Conservation (phyloP, 2,329 filamentous ascomycete species). For the Tricladium varicosporioides region DNA sequence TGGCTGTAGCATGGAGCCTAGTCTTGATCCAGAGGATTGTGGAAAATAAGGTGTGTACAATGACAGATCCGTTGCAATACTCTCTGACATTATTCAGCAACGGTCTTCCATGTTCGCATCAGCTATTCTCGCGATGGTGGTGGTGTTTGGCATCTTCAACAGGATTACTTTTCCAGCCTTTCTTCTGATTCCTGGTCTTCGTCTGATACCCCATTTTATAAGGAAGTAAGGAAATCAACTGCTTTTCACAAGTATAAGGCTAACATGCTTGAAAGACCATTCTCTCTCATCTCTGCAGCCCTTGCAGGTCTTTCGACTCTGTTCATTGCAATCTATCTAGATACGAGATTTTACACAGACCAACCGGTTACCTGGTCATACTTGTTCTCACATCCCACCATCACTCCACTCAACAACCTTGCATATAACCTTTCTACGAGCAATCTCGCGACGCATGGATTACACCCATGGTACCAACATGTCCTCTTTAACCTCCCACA, state of each 20-base stretch:
- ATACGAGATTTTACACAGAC: slow-evolving; percentile 79
- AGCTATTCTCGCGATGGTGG: slow-evolving; percentile 74
- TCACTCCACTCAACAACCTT: slow-evolving; percentile 77
- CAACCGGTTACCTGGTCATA: slow-evolving; percentile 63
- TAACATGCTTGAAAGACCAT: slow-evolving; percentile 43
- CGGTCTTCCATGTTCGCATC: slow-evolving; percentile 74
- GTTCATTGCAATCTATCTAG: slow-evolving; percentile 71
- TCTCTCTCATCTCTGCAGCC: slow-evolving; percentile 61
- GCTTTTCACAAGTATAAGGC: neutral
- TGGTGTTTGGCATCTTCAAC: slow-evolving; percentile 89
- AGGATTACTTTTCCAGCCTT: slow-evolving; percentile 97
- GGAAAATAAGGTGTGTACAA: slow-evolving; percentile 64
- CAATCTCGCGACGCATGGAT: slow-evolving; percentile 72
- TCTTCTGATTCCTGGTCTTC: slow-evolving; percentile 77
- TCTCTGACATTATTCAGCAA: slow-evolving; percentile 48
- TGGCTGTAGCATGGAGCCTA: slow-evolving; percentile 89
- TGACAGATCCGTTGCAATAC: neutral
- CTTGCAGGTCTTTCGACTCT: slow-evolving; percentile 66
- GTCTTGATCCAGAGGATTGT: slow-evolving; percentile 87
- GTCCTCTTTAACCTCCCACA: slow-evolving; percentile 68
- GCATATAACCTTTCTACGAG: slow-evolving; percentile 68
- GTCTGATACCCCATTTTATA: slow-evolving; percentile 80
- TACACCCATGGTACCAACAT: slow-evolving; percentile 80
- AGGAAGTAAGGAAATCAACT: slow-evolving; percentile 59
- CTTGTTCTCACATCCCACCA: slow-evolving; percentile 62